Base-by-base conservation (phyloP, 140 eudicot genomes). In the Cichorium intybus region DNA sequence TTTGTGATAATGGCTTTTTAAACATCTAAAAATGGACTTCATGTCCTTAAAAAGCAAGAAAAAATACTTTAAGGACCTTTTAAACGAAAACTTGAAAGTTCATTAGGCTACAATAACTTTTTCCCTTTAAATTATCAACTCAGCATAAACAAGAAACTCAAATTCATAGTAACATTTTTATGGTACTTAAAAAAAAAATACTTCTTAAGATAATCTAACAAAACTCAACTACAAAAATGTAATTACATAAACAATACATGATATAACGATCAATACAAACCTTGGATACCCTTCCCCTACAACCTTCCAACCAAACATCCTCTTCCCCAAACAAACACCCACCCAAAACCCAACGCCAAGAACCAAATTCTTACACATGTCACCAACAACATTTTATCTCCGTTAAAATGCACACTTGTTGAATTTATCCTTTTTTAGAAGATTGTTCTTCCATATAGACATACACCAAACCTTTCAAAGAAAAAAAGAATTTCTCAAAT, bases 401-500 rank as follows among this genome's bases (percentile, higher is more conserved):
- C 46, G n/a, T 37, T 11, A 10, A 37, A 10, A 37, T 10, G 4
- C n/a, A 0, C 48, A 15, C 17, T 12, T 41, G 7, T 41, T 41
- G 7, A 12, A 15, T 41, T 14, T 41, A 41, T 41, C 48, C 48
- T 2, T 41, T 41, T 41, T 41, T 2, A 1, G 46, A 37, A 37
- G n/a, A 37, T 37, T 37, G n/a, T 37, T 37, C n/a, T 37, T 37
- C 46, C 46, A 37, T 11, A 26, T 26, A 26, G 4, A 10, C 46
- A 37, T 37, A 41, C 76, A 24, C 50, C 12, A 16, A 47, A 46
- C 33, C 58, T n/a, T n/a, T n/a, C n/a, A n/a, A n/a, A n/a, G n/a
- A n/a, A 9, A 10, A 24, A 64, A 51, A 53, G 21, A 48, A 24
- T 55, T 45, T 41, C 48, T 87, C 77, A 93, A 64, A 93, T 75